Conservation (phyloP, 148 eudicot species). For the Simmondsia chinensis region DNA sequence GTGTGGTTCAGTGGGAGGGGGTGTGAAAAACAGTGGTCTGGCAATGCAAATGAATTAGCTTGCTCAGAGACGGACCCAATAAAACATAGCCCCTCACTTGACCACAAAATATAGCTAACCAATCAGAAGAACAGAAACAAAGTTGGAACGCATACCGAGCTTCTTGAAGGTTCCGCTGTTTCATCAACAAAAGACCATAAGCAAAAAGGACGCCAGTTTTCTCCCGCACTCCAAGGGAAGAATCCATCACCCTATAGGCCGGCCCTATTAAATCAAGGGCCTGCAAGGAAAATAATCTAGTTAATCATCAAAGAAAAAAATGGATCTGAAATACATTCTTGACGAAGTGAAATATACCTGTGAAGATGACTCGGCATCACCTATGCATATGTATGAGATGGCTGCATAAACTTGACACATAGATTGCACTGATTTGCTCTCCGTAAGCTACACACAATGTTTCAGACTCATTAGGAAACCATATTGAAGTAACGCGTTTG, state of each 20-base stretch:
- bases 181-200: constrained; percentile 87
- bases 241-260: constrained; percentile 60
- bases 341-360: constrained; percentile 25
- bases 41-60: no score
- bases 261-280: constrained; percentile 94
- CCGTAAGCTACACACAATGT: constrained; percentile 49
- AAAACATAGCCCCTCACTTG: no score
- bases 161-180: constrained; percentile 90
- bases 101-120: no score
- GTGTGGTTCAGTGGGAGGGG: no score
- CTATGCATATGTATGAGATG: constrained; percentile 74
- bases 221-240: constrained; percentile 88
- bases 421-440: constrained; percentile 83
- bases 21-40: no score
- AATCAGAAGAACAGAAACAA: not conserved
- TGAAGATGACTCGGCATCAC: constrained; percentile 82
- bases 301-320: not conserved
- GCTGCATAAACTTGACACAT: constrained; percentile 92
- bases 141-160: constrained; percentile 51
- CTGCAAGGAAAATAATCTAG: constrained; percentile 29
- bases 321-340: not conserved
- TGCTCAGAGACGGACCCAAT: no score
- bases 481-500: no score
- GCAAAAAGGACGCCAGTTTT: constrained; percentile 80
- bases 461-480: constrained; percentile 1